Evolutionary conservation across 805 yeast genomes (phyloP), one percentile per base, ranked within the genome.

Genomic region (Diddensiella santjacobensis): DNA sequence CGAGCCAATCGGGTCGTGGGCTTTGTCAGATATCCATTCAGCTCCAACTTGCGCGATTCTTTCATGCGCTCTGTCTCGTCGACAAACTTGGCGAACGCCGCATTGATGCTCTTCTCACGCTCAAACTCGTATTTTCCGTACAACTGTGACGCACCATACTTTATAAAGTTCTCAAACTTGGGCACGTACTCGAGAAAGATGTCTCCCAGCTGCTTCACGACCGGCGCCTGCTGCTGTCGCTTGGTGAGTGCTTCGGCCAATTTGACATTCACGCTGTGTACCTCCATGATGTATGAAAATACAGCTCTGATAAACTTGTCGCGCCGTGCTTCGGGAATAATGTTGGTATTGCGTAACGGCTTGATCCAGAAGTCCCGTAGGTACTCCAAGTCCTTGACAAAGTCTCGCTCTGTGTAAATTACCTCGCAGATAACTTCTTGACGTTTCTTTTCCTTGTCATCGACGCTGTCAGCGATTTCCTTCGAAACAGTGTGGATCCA

Each of bases 1-100:
- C 98, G 75, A 6, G 97, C 98, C 26, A 96, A 89, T 64, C 99
- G 79, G 13, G 96, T 89, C 1, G 96, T 90, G 44, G 98, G 97
- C 61, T 91, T 95, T 4, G 96, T 87, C 54, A 93, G 74, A 61
- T 89, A 93, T 0, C 98, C 93, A 22, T 91, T 86, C 46, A 93
- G 81, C 67, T 95, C 97, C 51, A 91, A 80, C 68, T 89, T 87
- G 60, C 96, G 78, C 31, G 88, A 79, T 70, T 87, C 96, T 3
- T 87, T 87, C 55, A 84, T 72, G 60, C 87, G 79, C 58, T 87
- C 95, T 3, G 90, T 85, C 49, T 88, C 96, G 61, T 87, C 96
- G 49, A 91, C 87, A 65, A 93, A 93, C 60, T 93, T 73, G n/a
- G 95, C 90, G 71, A 93, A 91, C 52, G 85, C 78, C 42, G 95